Percentiles rank a stretch among this genome's conserved stretches.
Evolutionary conservation across 192 early-diverging fungal genomes (phyloP).

Genomic region (Coemansia sp.): DNA sequence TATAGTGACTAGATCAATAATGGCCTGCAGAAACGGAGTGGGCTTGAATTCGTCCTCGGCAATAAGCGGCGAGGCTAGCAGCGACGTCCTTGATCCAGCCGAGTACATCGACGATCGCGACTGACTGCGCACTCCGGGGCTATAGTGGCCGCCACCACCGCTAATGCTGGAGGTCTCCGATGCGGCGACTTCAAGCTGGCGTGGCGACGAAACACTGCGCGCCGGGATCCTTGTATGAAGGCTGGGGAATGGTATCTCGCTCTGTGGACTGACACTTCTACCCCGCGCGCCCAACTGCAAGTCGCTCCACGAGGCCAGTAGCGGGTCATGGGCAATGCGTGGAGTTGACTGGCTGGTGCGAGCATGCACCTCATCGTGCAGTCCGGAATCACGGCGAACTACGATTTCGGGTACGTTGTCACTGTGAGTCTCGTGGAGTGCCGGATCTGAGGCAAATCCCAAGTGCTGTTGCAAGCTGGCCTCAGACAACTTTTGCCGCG

Average conservation of each 20-base stretch:
- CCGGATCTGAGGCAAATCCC: background rate
- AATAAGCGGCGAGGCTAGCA: conserved; percentile 26
- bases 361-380: background rate
- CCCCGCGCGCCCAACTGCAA: background rate
- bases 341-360: background rate
- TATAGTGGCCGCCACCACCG: background rate
- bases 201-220: conserved; percentile 7
- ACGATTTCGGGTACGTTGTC: background rate
- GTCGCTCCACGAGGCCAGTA: background rate
- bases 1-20: conserved; percentile 38
- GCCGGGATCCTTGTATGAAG: conserved; percentile 5
- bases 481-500: background rate
- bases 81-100: conserved; percentile 17
- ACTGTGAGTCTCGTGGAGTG: background rate
- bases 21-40: conserved; percentile 39
- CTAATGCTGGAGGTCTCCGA: conserved; percentile 4
- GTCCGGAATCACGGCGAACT: background rate
- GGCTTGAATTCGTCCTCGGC: conserved; percentile 50
- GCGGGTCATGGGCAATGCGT: background rate
- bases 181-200: background rate
- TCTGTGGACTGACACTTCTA: background rate
- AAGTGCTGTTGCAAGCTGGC: conserved; percentile 1
- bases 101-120: conserved; percentile 32
- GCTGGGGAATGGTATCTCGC: conserved; percentile 14
- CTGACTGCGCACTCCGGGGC: conserved; percentile 9